Base-by-base conservation (phyloP, 345 rosid species). In the Populus euphratica region DNA sequence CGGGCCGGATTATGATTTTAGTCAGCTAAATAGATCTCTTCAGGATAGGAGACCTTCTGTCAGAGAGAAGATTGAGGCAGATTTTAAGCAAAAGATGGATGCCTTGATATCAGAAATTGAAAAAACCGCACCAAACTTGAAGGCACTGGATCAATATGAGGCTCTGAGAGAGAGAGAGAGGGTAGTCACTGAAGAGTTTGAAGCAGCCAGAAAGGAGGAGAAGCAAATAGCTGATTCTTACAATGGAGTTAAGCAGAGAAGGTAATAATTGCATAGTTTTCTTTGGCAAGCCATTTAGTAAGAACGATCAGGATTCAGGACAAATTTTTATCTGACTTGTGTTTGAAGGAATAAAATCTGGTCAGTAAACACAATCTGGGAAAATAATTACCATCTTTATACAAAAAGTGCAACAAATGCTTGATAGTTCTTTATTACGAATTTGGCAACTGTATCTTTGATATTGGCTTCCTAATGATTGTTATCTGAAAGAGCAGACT, bases 101-200 rank as follows among this genome's bases (percentile, higher is more conserved):
- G 85, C 89, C 36, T 67, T 91, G 62, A 68, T 77, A 63, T 86
- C 91, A 38, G 98, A 93, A 81, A 91, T 96, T 75, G 98, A 96
- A 79, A 93, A 84, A 86, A 93, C 94, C 50, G 97, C 98, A 74
- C 99, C 98, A 36, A 92, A 93, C 85, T 79, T 96, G 89, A 96
- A 92, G 90, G 97, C 99, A 33, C 84, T 96, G 82, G 98, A 92
- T 69, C 99, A 91, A 78, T 96, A 96, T 70, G 94, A 91, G 86
- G 95, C 90, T 77, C 83, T 96, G 74, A 88, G 81, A 82, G 96
- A 88, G 81, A 96, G 87, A 85, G 99, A 96, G 89, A 92, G 82
- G 80, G 80, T 52, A 71, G 96, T 88, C 35, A 91, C 87, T 80
- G 92, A 96, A 83, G 97, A 93, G 86, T 92, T 87, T 81, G 99